Evolutionary conservation across 1,139 yeast genomes (phyloP).

Genomic region (Kodamaea sp.): DNA sequence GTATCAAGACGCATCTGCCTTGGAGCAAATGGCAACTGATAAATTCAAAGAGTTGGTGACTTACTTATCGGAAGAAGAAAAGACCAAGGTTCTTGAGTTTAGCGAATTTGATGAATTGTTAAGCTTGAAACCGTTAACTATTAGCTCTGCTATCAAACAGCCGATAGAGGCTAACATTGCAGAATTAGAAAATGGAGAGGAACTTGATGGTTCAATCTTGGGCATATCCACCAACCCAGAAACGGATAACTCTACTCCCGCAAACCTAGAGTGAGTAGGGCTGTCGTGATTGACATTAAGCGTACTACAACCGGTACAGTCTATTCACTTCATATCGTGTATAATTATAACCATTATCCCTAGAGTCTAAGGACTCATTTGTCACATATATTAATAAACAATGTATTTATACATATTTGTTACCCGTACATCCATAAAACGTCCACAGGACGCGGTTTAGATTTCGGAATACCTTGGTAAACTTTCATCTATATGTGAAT

Average conservation of each 20-base stretch:
- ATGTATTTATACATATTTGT: too few species aligned
- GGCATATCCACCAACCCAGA: constrained; percentile 14
- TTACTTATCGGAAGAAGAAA: constrained; percentile 25
- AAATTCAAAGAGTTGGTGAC: constrained; percentile 31
- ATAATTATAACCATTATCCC: background rate
- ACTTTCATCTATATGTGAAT: constrained; percentile 42
- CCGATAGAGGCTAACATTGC: constrained; percentile 25
- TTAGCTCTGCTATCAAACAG: constrained; percentile 25
- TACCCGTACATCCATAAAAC: too few species aligned
- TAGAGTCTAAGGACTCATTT: background rate
- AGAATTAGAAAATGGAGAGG: constrained; percentile 23
- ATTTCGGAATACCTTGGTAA: constrained; percentile 39
- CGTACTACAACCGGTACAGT: too few species aligned
- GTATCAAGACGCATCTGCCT: constrained; percentile 69
- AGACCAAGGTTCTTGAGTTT: constrained; percentile 43
- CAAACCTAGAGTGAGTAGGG: constrained; percentile 8
- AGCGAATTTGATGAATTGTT: constrained; percentile 49
- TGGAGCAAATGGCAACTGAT: constrained; percentile 53
- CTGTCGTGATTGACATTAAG: too few species aligned
- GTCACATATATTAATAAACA: background rate
- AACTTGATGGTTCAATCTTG: constrained; percentile 22
- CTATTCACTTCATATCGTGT: too few species aligned
- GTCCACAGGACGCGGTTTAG: background rate
- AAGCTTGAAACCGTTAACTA: constrained; percentile 42
- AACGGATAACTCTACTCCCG: constrained; percentile 13